Conservation (phyloP, 1,284 basidiomycete species). For the Schizophyllum commune region DNA sequence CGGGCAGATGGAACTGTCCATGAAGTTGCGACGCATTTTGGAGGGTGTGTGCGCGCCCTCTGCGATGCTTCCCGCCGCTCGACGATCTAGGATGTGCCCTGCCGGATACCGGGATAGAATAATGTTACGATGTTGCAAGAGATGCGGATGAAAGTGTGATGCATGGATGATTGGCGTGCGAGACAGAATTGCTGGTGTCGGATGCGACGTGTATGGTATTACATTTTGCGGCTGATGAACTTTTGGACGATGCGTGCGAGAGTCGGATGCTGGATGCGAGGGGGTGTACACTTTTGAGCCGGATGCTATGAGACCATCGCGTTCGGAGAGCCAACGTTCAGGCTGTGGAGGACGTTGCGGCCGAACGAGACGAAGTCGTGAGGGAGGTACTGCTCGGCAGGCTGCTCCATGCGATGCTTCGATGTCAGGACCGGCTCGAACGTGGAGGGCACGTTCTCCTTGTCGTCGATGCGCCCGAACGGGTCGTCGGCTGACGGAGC, state of each 20-base stretch:
- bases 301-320: slow-evolving; percentile 50
- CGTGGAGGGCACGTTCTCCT: slow-evolving; percentile 65
- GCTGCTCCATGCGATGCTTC: slow-evolving; percentile 58
- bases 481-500: slow-evolving; percentile 39
- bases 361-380: slow-evolving; percentile 73
- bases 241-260: slow-evolving; percentile 15
- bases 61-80: no score
- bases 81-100: no score
- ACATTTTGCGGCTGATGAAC: slow-evolving; percentile 60
- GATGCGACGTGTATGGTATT: slow-evolving; percentile 58
- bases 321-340: slow-evolving; percentile 47
- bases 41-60: no score
- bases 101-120: no score
- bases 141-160: slow-evolving; percentile 61
- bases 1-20: no score
- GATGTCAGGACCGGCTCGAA: slow-evolving; percentile 60
- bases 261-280: slow-evolving; percentile 6
- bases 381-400: slow-evolving; percentile 65
- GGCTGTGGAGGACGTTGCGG: slow-evolving; percentile 64
- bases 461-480: slow-evolving; percentile 51
- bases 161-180: slow-evolving; percentile 69
- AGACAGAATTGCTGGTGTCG: slow-evolving; percentile 54
- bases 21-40: no score
- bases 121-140: slow-evolving; percentile 28
- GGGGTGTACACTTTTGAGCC: slow-evolving; percentile 23